Conservation (phyloP, 2,329 filamentous ascomycete genomes). For the Colletotrichum australisinense region DNA sequence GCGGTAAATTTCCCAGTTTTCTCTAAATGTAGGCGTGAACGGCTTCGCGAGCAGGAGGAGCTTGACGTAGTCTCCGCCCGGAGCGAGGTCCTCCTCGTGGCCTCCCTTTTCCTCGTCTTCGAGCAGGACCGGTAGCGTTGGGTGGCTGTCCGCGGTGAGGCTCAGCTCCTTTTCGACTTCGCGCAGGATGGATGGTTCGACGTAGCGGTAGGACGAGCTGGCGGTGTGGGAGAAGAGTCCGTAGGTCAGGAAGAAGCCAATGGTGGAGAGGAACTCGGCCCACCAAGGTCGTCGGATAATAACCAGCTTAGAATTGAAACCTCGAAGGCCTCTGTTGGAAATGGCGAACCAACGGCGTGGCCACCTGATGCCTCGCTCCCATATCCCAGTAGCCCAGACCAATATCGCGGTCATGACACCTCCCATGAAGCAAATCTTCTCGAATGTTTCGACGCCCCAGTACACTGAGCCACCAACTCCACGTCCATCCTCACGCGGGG, state of each 20-base stretch:
- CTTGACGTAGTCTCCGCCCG: constrained; percentile 92
- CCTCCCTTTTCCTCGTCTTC: constrained; percentile 73
- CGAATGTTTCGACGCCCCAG: constrained; percentile 91
- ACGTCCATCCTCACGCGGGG: constrained; percentile 93
- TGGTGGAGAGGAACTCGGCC: constrained; percentile 78
- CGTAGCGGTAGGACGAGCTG: constrained; percentile 79
- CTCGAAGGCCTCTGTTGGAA: constrained; percentile 88
- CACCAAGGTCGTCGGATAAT: constrained; percentile 86
- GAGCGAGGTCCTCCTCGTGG: constrained; percentile 89
- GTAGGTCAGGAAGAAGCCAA: constrained; percentile 83
- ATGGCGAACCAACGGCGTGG: constrained; percentile 90
- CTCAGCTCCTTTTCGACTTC: constrained; percentile 71
- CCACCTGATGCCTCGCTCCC: constrained; percentile 95
- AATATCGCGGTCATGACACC: constrained; percentile 88
- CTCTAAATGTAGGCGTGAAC: constrained; percentile 92
- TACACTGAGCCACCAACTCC: constrained; percentile 95
- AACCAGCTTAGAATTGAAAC: constrained; percentile 97
- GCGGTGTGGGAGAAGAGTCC: constrained; percentile 75
- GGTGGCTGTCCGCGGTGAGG: constrained; percentile 54
- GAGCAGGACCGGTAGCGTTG: constrained; percentile 54
- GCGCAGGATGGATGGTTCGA: constrained; percentile 72
- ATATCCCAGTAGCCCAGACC: constrained; percentile 95
- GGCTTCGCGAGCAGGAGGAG: constrained; percentile 92
- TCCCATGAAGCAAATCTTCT: constrained; percentile 92
- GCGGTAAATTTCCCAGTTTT: constrained; percentile 96